Base-by-base conservation (phyloP, 1,139 yeast genomes). In the Zygotorulaspora mrakii region DNA sequence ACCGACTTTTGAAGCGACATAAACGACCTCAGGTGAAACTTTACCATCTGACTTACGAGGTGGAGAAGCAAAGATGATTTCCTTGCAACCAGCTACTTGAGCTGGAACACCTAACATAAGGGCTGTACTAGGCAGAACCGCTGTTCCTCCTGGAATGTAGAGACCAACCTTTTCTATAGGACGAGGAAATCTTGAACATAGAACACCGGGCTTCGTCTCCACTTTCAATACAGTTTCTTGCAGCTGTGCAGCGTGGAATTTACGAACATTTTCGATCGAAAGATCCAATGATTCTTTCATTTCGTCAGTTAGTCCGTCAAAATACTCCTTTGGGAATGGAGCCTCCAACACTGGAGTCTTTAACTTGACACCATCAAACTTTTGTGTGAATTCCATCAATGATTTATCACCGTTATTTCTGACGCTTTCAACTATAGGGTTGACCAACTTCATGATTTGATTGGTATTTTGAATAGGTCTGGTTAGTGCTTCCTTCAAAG, bases 91-190 rank as follows among this genome's bases (percentile, higher is more conserved):
- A 17, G 99, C 99, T 45, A 91, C 99, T 65, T 82, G 78, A 12
- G 98, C 98, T n/a, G 98, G 98, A 28, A 91, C 96, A 57, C 98
- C 97, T 56, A 91, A 75, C 96, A 91, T 91, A 69, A 91, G 76
- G 9, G 98, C 95, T 13, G 99, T 91, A 10, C 97, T 89, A 26
- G 99, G 99, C 50, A 91, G 74, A 21, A 94, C 94, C 1, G 99
- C 99, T 36, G 98, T 88, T 53, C 99, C 99, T 53, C 99, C 99
- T 37, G 99, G 98, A 43, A 91, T 87, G 61, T 91, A 91, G 47
- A 94, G 75, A 44, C 98, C 99, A 37, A 91, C 98, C 44, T 78
- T 81, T 58, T 87, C 95, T 54, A 91, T 88, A 6, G 98, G 94
- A 57, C 95, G 80, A 10, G 97, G 85, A 65, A 91, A 91, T 58